Percentiles rank a stretch among this genome's conserved stretches.
phyloP scores from a whole-genome alignment of 1,284 basidiomycete species.

The Sanghuangporus weigelae region DNA sequence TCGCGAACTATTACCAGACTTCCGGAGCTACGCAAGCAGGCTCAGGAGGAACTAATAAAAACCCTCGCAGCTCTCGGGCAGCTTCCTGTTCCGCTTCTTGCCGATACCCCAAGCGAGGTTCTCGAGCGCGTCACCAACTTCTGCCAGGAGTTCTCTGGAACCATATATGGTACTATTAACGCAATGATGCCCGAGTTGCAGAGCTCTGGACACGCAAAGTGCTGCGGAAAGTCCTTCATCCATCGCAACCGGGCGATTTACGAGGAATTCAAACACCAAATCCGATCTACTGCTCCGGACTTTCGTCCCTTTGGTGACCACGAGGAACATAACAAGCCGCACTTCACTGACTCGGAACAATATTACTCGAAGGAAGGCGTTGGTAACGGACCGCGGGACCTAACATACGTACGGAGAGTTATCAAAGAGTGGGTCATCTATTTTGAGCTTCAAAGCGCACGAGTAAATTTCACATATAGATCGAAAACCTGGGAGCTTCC shows the following conservation, averaged over 20 bases:
- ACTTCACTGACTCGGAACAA: background rate
- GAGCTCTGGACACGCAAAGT: background rate
- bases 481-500: slow-evolving; percentile 49
- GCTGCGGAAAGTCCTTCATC: slow-evolving; percentile 13
- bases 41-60: slow-evolving; percentile 32
- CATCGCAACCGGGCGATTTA: slow-evolving; percentile 15
- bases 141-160: slow-evolving; percentile 31
- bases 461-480: slow-evolving; percentile 26
- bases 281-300: slow-evolving; percentile 18
- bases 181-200: background rate
- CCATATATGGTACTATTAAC: background rate
- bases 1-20: slow-evolving; percentile 30
- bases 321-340: background rate
- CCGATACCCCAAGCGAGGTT: slow-evolving; percentile 42
- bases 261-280: slow-evolving; percentile 13
- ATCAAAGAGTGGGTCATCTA: background rate
- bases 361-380: background rate
- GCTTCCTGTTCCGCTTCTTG: slow-evolving; percentile 37
- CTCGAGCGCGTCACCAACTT: slow-evolving; percentile 41
- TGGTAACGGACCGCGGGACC: background rate
- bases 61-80: slow-evolving; percentile 32
- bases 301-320: slow-evolving; percentile 15
- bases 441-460: too few relatives aligned
- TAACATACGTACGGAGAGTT: slow-evolving; percentile 1
- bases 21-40: slow-evolving; percentile 33